These are phyloP conservation scores for Pichia deserticola DNA, from an alignment of 805 yeast genomes.

Conservation along the genomic window DNA sequence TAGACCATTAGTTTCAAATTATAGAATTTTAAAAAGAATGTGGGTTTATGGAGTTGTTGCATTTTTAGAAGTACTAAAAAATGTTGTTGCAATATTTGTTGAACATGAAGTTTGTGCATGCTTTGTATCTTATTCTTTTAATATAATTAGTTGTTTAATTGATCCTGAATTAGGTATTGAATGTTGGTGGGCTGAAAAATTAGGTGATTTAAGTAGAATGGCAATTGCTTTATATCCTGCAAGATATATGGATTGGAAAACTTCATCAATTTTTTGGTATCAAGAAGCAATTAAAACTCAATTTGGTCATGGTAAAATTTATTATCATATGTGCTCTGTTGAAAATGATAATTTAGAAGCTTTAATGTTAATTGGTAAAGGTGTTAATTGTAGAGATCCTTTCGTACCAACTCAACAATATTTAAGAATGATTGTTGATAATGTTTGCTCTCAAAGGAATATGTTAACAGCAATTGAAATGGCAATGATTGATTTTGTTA, in stretches of 20 bases:
- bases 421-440: constrained; percentile 69
- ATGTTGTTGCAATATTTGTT: constrained; percentile 58
- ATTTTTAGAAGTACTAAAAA: constrained; percentile 67
- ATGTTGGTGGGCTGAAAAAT: constrained; percentile 77
- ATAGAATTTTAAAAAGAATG: constrained; percentile 69
- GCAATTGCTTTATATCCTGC: constrained; percentile 80
- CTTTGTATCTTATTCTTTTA: constrained; percentile 66
- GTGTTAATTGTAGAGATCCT: constrained; percentile 74
- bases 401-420: constrained; percentile 80
- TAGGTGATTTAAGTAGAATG: constrained; percentile 83
- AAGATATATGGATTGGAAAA: constrained; percentile 77
- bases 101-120: constrained; percentile 76
- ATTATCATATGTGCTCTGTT: constrained; percentile 83
- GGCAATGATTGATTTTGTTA: constrained; percentile 53
- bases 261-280: constrained; percentile 80
- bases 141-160: constrained; percentile 45
- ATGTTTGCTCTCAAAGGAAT: constrained; percentile 59
- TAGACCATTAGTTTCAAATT: constrained; percentile 65
- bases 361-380: constrained; percentile 69
- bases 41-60: constrained; percentile 87
- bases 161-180: constrained; percentile 52
- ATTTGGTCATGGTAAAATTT: constrained; percentile 79
- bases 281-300: constrained; percentile 61
- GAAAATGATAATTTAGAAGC: constrained; percentile 74
- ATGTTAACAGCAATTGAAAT: constrained; percentile 52